These are phyloP conservation scores for Penicillium expansum DNA, from an alignment of 2,329 filamentous ascomycete species.

Conservation along the genomic window DNA sequence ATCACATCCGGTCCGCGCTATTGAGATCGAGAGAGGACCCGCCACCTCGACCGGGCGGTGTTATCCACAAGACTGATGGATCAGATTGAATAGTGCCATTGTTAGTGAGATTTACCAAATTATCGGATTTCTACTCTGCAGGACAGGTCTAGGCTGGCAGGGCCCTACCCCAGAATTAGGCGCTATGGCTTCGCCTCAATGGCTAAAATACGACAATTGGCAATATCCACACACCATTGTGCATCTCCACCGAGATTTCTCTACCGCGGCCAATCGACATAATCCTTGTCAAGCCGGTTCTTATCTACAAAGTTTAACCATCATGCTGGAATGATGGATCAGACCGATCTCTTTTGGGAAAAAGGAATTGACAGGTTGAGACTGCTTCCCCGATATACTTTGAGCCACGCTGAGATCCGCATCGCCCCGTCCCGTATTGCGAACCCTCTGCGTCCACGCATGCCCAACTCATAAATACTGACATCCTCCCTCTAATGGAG, in stretches of 20 bases:
- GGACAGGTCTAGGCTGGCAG: constrained; percentile 1
- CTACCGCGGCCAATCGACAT: neutral
- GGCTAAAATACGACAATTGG: neutral
- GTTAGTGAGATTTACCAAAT: constrained; percentile 14
- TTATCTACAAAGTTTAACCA: constrained; percentile 16
- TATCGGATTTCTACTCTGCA: constrained; percentile 8
- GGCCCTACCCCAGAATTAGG: constrained; percentile 4
- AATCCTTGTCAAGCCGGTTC: neutral
- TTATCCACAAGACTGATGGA: constrained; percentile 11
- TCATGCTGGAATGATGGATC: constrained; percentile 19
- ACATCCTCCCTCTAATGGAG: neutral
- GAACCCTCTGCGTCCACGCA: constrained; percentile 5
- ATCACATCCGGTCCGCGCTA: constrained; percentile 19
- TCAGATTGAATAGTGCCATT: constrained; percentile 22
- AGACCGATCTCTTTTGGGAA: constrained; percentile 11
- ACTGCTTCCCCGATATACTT: constrained; percentile 16
- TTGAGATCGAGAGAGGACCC: constrained; percentile 11
- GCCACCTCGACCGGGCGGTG: neutral
- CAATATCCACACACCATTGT: neutral
- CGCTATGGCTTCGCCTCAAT: neutral
- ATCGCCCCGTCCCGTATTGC: constrained; percentile 16
- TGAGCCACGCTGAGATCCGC: constrained; percentile 15
- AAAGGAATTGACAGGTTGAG: constrained; percentile 15
- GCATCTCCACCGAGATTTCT: neutral
- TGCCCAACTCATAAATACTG: constrained; percentile 20